A percentile compares a stretch with the other conserved stretches of the same genome.
Evolutionary conservation across 345 rosid genomes (phyloP).

Genomic region (Salix viminalis): DNA sequence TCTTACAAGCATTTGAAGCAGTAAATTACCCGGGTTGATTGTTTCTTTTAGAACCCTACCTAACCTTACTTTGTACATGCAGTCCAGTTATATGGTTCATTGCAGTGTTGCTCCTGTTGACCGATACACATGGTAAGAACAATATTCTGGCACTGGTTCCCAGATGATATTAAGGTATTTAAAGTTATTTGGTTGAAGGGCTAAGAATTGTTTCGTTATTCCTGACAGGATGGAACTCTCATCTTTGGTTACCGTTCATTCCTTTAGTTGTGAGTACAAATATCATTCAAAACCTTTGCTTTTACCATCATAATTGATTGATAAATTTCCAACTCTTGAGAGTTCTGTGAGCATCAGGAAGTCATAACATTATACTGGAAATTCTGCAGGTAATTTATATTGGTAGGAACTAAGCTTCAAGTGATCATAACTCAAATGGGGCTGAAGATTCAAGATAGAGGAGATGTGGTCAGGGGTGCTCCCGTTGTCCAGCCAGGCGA

Average conservation of each 20-base stretch:
- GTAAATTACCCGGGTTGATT: background rate
- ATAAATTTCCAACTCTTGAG: background rate
- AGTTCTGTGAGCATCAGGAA: background rate
- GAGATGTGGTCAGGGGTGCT: conserved; percentile 83
- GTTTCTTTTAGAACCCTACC: background rate
- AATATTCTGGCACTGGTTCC: background rate
- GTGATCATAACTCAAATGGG: conserved; percentile 82
- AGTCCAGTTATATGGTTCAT: conserved; percentile 76
- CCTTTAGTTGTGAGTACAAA: conserved; percentile 68
- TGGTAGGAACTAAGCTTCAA: conserved; percentile 79
- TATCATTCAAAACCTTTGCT: background rate
- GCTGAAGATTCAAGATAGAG: conserved; percentile 70
- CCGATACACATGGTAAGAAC: conserved; percentile 71
- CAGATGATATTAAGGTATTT: background rate
- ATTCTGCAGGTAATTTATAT: conserved; percentile 54
- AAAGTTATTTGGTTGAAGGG: background rate
- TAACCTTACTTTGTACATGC: conserved; percentile 28
- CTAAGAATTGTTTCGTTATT: background rate
- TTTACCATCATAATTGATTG: background rate
- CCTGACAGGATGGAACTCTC: conserved; percentile 58
- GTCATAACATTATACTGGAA: background rate
- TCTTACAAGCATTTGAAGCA: background rate
- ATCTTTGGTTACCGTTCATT: conserved; percentile 76
- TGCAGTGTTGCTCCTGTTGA: conserved; percentile 60
- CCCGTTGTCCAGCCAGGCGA: conserved; percentile 88